Evolutionary conservation across 345 rosid species (phyloP).

Genomic region (Zanthoxylum bungeanum): DNA sequence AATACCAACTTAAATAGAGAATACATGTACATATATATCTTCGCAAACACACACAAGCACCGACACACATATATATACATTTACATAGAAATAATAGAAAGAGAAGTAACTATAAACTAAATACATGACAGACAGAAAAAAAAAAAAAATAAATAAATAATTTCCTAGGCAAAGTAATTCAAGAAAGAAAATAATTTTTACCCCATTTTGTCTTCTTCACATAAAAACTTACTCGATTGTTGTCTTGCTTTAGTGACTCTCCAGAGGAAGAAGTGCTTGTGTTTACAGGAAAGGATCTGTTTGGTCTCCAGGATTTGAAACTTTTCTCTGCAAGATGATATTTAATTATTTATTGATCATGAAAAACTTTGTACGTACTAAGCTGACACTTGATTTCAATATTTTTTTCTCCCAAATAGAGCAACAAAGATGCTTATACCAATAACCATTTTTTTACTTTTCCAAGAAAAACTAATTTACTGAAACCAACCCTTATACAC

Average conservation of each 20-base stretch:
- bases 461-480: background rate
- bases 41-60: background rate
- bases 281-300: conserved; percentile 25
- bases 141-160: background rate
- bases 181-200: background rate
- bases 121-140: background rate
- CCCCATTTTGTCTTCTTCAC: background rate
- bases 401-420: background rate
- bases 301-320: conserved; percentile 39
- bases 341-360: background rate
- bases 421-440: background rate
- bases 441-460: background rate
- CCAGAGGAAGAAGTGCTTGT: conserved; percentile 8
- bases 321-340: conserved; percentile 31
- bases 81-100: background rate
- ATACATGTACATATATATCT: no score
- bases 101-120: background rate
- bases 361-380: conserved; percentile 7
- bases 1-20: background rate
- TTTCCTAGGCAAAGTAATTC: background rate
- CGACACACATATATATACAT: background rate
- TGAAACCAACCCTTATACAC: conserved; percentile 2
- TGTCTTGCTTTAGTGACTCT: conserved; percentile 23
- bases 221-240: conserved; percentile 30
- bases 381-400: background rate